Percentiles rank a stretch among this genome's conserved stretches.
Evolutionary conservation across 2,329 filamentous ascomycete genomes (phyloP).

Genomic region (Aspergillus sp.): DNA sequence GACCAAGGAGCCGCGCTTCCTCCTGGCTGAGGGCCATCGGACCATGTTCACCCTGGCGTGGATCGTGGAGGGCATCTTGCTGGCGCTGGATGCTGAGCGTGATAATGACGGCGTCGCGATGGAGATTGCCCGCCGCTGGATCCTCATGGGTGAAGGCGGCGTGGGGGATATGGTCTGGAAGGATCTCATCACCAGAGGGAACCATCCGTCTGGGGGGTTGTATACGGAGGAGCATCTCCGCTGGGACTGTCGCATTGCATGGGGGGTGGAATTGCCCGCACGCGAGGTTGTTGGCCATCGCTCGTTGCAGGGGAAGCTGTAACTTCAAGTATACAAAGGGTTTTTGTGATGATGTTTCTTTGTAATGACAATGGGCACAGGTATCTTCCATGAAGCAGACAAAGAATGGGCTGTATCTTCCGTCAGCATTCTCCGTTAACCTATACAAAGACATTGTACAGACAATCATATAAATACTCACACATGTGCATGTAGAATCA

Average conservation of each 20-base stretch:
- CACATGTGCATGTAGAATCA: too few species aligned
- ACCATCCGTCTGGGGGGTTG: background rate
- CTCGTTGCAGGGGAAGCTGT: slow-evolving; percentile 7
- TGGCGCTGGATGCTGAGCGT: slow-evolving; percentile 39
- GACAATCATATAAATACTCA: too few species aligned
- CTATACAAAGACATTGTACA: too few species aligned
- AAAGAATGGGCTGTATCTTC: too few species aligned
- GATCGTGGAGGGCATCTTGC: slow-evolving; percentile 33
- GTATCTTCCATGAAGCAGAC: too few species aligned
- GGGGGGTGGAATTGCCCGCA: slow-evolving; percentile 9
- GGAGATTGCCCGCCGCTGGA: slow-evolving; percentile 40
- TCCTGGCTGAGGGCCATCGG: slow-evolving; percentile 31
- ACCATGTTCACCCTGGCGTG: slow-evolving; percentile 37
- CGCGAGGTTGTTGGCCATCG: slow-evolving; percentile 7
- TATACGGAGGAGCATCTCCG: slow-evolving; percentile 4
- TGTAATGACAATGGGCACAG: too few species aligned
- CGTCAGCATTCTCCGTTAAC: too few species aligned
- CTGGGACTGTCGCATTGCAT: slow-evolving; percentile 7
- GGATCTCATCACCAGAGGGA: slow-evolving; percentile 13
- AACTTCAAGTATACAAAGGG: background rate
- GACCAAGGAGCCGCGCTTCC: slow-evolving; percentile 14
- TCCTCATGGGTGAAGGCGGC: slow-evolving; percentile 28
- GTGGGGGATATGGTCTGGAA: slow-evolving; percentile 28
- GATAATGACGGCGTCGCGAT: slow-evolving; percentile 30
- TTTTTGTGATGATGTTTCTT: background rate